phyloP scores from a whole-genome alignment of 805 yeast species.

The Starmerella asiatica region DNA sequence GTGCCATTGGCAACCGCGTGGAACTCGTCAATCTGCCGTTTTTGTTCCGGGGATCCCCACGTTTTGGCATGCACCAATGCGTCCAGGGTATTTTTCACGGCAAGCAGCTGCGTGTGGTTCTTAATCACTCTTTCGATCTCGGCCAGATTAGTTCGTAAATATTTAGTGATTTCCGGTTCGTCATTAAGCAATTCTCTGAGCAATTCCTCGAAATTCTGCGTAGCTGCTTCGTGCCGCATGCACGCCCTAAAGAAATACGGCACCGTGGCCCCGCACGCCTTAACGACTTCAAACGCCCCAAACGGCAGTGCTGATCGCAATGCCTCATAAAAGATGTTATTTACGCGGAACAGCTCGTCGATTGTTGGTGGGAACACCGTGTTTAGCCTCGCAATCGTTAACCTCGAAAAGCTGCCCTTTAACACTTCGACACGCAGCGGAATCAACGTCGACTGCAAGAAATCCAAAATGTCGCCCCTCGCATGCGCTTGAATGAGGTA shows the following conservation, averaged over 20 bases:
- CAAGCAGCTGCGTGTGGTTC: conserved; percentile 63
- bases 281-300: conserved; percentile 65
- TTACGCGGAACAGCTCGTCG: conserved; percentile 82
- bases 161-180: conserved; percentile 31
- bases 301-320: conserved; percentile 49
- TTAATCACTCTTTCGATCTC: conserved; percentile 49
- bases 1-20: conserved; percentile 44
- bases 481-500: conserved; percentile 58
- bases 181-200: conserved; percentile 30
- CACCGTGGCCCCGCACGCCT: conserved; percentile 66
- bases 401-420: conserved; percentile 36
- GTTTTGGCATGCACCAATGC: conserved; percentile 41
- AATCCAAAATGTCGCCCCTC: conserved; percentile 56
- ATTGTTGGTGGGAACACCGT: conserved; percentile 85
- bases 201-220: conserved; percentile 44
- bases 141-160: background rate
- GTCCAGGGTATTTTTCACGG: conserved; percentile 52
- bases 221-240: conserved; percentile 87
- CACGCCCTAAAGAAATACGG: conserved; percentile 90
- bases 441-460: conserved; percentile 64
- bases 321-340: conserved; percentile 70
- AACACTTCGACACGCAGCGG: conserved; percentile 63
- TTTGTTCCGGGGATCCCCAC: conserved; percentile 32
- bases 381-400: conserved; percentile 56
- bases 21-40: conserved; percentile 29